Evolutionary conservation across 768 basidiomycete species (phyloP), one percentile per base, ranked within the genome.

Genomic region (Ramaria sp.): DNA sequence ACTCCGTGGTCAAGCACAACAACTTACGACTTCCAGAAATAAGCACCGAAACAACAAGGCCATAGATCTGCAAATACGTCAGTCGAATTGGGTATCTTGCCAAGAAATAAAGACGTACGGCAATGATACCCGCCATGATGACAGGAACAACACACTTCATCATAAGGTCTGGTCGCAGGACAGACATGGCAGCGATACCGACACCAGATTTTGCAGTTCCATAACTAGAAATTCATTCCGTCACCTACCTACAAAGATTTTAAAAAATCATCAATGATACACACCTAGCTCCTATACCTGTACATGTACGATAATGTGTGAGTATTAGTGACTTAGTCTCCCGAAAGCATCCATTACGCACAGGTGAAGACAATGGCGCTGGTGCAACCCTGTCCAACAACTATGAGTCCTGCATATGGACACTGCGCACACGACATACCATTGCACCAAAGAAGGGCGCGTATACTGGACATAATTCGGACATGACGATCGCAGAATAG

Each of bases 111-210:
- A 42, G 34, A 84, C 91, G 63, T 64, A 98, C 95, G 70, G 90
- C 95, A 75, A 98, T 96, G 76, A 98, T 98, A 92, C 95, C 95
- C 79, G 95, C 95, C 95, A 98, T 97, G 73, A 99, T 88, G 70
- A 97, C 93, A 47, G 94, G 94, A 53, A 98, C 83, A 62, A 88
- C 86, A 81, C 88, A 94, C 78, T 86, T 92, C 89, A 98, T 95
- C 90, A 97, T 94, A 66, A 86, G 78, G 78, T 95, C 94, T 52
- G 94, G 95, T 61, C 93, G 84, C 58, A 96, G 83, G 64, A 95
- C 91, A 56, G 94, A 91, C 96, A 96, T 98, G 63, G 96, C 94
- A 57, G 92, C 88, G 63, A 96, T 91, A 66, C 92, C 91, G 63
- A 92, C 96, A 67, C 96, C 96, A 64, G 96, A 96, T 75, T 98